A percentile compares a stretch with the other conserved stretches of the same genome.
These are phyloP conservation scores for Aspergillus funiculosus DNA, from an alignment of 495 filamentous ascomycete genomes.

Conservation along the genomic window DNA sequence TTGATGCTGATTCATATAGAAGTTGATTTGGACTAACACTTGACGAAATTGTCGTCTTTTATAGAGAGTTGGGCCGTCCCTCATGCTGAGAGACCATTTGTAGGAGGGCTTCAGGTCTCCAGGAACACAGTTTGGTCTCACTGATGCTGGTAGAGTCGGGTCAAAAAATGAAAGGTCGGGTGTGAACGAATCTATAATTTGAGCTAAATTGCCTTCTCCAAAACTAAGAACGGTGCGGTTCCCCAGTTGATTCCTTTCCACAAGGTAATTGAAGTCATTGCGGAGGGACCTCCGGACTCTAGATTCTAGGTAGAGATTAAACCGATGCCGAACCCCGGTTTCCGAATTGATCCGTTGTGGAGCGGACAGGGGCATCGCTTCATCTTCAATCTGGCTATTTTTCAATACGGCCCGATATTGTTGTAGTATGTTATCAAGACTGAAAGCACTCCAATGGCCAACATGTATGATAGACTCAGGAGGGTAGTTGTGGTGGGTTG, in stretches of 20 bases:
- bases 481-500: not conserved
- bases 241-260: not conserved
- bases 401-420: not conserved
- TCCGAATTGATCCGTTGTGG: not conserved
- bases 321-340: not conserved
- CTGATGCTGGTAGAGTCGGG: not conserved
- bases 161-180: conserved; percentile 12
- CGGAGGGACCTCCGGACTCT: conserved; percentile 12
- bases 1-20: conserved; percentile 18
- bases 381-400: not conserved
- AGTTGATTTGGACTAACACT: conserved; percentile 18
- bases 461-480: not conserved
- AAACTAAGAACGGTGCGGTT: not conserved
- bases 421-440: not conserved
- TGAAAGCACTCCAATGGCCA: not conserved
- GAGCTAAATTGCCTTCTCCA: conserved; percentile 5
- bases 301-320: not conserved
- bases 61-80: not conserved
- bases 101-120: conserved; percentile 19
- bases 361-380: not conserved
- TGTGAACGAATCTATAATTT: conserved; percentile 7
- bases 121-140: conserved; percentile 11
- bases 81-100: conserved; percentile 13
- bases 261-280: conserved; percentile 7
- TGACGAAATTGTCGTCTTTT: conserved; percentile 13